phyloP scores from a whole-genome alignment of 495 filamentous ascomycete genomes.

The Neurospora terricola region DNA sequence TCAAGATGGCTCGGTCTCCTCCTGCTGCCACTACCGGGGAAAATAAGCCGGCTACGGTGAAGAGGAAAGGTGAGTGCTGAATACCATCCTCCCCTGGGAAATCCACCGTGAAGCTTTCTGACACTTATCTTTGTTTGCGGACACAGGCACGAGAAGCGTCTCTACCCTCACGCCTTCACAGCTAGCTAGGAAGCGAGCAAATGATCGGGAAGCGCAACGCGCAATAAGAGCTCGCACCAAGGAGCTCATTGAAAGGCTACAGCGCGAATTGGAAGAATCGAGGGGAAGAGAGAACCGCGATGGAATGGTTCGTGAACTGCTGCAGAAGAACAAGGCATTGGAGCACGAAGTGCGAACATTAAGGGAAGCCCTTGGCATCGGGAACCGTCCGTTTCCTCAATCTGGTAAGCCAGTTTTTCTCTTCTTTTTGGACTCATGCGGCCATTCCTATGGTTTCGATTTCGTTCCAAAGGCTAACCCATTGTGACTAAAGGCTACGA shows the following conservation, averaged over 20 bases:
- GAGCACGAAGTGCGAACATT: conserved; percentile 26
- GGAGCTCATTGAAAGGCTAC: conserved; percentile 66
- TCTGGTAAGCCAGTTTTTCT: conserved; percentile 13
- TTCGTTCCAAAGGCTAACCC: conserved; percentile 11
- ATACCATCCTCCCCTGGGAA: neutral
- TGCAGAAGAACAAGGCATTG: conserved; percentile 28
- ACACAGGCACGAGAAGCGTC: conserved; percentile 54
- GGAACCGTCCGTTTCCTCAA: conserved; percentile 5
- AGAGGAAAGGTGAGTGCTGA: conserved; percentile 25
- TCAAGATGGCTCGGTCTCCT: conserved; percentile 9
- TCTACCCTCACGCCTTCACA: conserved; percentile 65
- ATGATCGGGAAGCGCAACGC: conserved; percentile 81
- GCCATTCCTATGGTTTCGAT: conserved; percentile 7
- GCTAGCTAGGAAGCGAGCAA: conserved; percentile 70
- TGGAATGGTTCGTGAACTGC: conserved; percentile 23
- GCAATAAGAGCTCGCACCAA: conserved; percentile 78
- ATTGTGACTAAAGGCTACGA: conserved; percentile 15
- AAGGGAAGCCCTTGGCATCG: conserved; percentile 20
- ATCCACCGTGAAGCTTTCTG: neutral
- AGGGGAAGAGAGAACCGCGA: conserved; percentile 24
- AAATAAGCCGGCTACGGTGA: conserved; percentile 11
- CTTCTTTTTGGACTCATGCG: conserved; percentile 1
- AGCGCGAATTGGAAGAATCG: conserved; percentile 56
- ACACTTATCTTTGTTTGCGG: neutral
- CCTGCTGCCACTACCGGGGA: conserved; percentile 16